Base-by-base conservation (phyloP, 768 basidiomycete species). In the Kwoniella bestiolae region DNA sequence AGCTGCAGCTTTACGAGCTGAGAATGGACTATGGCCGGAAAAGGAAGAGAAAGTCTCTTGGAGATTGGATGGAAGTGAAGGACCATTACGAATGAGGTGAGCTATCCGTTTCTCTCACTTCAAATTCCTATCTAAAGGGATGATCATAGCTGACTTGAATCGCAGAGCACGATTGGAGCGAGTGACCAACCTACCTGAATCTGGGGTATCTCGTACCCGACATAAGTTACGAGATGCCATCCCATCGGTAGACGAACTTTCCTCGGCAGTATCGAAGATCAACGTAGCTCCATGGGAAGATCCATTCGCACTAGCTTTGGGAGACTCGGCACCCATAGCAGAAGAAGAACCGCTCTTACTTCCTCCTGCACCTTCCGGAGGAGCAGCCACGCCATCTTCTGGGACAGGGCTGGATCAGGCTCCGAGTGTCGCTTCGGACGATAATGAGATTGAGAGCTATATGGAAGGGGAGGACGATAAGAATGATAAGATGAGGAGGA, bases 51-150 rank as follows among this genome's bases (percentile, higher is more conserved):
- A 82, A 25, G 82, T 82, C 6, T 71, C 85, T 11, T 95, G 94
- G 94, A 83, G 89, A 32, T 80, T 95, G 49, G 94, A 95, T 67
- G 93, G 94, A 73, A 94, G 92, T 1, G 94, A 96, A 74, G 94
- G 93, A 0, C 93, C 92, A 1, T 86, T 91, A 71, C 86, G 93
- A 51, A 90, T 91, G 58, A 84, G 93, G 92, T 92, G 72, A 29
- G 84, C 69, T 14, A 2, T 16, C 3, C 23, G 28, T n/a, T n/a
- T n/a, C n/a, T n/a, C n/a, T n/a, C n/a, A n/a, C n/a, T n/a, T n/a
- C n/a, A n/a, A n/a, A n/a, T n/a, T n/a, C n/a, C n/a, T n/a, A 31
- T 32, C 38, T 29, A 6, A 44, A 28, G 28, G 18, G 9, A 23
- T 21, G 21, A 44, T 21, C 23, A 7, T 49, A 11, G 50, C 63